These are phyloP conservation scores for Planoprotostelium fungivorum DNA, from an alignment of 78 protist genomes.

Conservation along the genomic window DNA sequence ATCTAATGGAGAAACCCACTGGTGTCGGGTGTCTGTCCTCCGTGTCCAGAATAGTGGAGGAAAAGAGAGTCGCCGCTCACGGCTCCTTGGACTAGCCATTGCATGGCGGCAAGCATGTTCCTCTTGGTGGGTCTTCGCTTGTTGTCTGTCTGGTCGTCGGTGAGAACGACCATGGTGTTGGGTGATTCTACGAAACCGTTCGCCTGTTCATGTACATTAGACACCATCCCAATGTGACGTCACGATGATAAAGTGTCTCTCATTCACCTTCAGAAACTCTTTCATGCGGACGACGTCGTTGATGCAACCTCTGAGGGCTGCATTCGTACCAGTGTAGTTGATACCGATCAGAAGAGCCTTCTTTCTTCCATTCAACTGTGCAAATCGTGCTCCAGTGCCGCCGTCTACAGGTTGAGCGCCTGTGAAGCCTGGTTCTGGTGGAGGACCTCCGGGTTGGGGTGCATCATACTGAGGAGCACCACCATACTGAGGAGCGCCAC, in stretches of 20 bases:
- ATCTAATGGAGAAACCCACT: no score
- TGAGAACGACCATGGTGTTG: background rate
- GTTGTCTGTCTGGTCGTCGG: background rate
- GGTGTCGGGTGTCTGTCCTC: conserved; percentile 14
- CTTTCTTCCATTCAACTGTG: background rate
- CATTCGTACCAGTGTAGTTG: background rate
- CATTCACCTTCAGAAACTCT: background rate
- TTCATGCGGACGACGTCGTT: background rate
- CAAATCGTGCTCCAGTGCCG: background rate
- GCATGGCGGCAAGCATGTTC: conserved; percentile 23
- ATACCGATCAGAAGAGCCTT: background rate
- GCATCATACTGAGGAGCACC: background rate
- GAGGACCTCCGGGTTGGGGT: background rate
- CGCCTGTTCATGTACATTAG: background rate
- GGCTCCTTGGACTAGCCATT: conserved; percentile 19
- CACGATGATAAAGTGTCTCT: background rate
- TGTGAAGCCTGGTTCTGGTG: background rate
- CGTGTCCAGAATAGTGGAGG: conserved; percentile 34
- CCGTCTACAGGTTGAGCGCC: background rate
- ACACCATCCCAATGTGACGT: no score
- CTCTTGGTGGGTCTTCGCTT: conserved; percentile 18
- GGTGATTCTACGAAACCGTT: background rate
- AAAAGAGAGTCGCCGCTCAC: conserved; percentile 32
- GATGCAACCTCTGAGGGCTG: background rate
- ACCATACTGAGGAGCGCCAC: background rate